Percentiles rank a stretch among this genome's conserved stretches.
Conservation (phyloP, 768 basidiomycete genomes). For the Boletus sp. region DNA sequence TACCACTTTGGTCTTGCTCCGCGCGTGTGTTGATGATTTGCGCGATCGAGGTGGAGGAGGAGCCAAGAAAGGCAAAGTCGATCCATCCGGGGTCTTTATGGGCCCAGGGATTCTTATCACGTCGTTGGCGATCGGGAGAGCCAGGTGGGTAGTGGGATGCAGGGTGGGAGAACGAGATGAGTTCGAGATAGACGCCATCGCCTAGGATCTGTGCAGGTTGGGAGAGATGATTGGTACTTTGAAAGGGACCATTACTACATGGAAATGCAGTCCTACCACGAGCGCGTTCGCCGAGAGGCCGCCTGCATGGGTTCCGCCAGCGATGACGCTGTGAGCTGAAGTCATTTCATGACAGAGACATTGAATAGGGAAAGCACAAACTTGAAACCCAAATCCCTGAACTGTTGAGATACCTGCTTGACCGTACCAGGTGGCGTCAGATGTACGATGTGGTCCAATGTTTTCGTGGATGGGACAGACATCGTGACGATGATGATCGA, state of each 20-base stretch:
- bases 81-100: constrained; percentile 60
- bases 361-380: constrained; percentile 27
- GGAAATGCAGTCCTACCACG: constrained; percentile 40
- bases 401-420: constrained; percentile 47
- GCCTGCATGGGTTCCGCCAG: constrained; percentile 63
- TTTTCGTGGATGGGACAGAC: constrained; percentile 37
- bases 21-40: constrained; percentile 55
- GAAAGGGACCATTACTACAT: neutral
- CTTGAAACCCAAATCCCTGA: constrained; percentile 66
- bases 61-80: constrained; percentile 63
- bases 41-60: constrained; percentile 44
- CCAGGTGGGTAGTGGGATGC: constrained; percentile 50
- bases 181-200: constrained; percentile 65
- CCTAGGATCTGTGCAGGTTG: constrained; percentile 15
- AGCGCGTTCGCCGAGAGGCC: constrained; percentile 66
- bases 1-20: constrained; percentile 35
- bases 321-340: constrained; percentile 49
- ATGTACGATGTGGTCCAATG: constrained; percentile 69
- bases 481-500: constrained; percentile 6
- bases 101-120: constrained; percentile 55
- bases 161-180: constrained; percentile 64
- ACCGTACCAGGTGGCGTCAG: constrained; percentile 65
- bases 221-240: neutral
- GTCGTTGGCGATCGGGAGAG: constrained; percentile 42
- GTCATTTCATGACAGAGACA: neutral